phyloP scores from a whole-genome alignment of 805 yeast species.

The Candida gorgasii region DNA sequence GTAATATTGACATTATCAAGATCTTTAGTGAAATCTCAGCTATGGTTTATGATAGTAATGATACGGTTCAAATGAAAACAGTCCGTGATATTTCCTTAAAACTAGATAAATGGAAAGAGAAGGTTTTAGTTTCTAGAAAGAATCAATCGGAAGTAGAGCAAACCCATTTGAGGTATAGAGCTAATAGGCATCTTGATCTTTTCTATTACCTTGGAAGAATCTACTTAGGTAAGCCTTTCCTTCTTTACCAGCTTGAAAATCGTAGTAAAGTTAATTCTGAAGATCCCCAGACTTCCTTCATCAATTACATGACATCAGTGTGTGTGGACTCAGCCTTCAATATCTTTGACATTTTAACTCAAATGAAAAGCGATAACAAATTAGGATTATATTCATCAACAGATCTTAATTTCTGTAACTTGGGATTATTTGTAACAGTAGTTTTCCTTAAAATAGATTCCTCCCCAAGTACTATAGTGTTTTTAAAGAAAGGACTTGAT shows the following conservation, averaged over 20 bases:
- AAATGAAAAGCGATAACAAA: slow-evolving; percentile 15
- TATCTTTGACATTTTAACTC: slow-evolving; percentile 15
- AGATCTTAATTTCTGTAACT: slow-evolving; percentile 18
- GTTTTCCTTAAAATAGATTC: slow-evolving; percentile 16
- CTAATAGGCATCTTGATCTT: slow-evolving; percentile 16
- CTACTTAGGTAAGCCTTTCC: slow-evolving; percentile 19
- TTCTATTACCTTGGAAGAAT: slow-evolving; percentile 18
- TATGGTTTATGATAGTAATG: slow-evolving; percentile 3
- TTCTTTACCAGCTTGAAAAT: slow-evolving; percentile 18
- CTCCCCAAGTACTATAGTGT: slow-evolving; percentile 16
- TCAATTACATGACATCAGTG: slow-evolving; percentile 17
- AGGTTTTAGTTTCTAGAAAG: slow-evolving; percentile 10
- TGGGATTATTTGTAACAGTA: slow-evolving; percentile 16
- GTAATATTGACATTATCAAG: slow-evolving; percentile 13
- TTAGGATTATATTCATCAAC: slow-evolving; percentile 19
- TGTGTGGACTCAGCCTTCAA: slow-evolving; percentile 20
- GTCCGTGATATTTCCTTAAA: slow-evolving; percentile 12
- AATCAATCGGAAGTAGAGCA: slow-evolving; percentile 12
- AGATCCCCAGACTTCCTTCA: slow-evolving; percentile 13
- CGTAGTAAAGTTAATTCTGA: slow-evolving; percentile 6
- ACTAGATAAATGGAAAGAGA: slow-evolving; percentile 11
- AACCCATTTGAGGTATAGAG: slow-evolving; percentile 12
- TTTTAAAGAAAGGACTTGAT: slow-evolving; percentile 16
- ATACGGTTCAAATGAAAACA: not conserved
- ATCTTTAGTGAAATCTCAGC: slow-evolving; percentile 17